These are phyloP conservation scores for Phyllosticta citrichinensis DNA, from an alignment of 2,329 filamentous ascomycete genomes.

Conservation along the genomic window DNA sequence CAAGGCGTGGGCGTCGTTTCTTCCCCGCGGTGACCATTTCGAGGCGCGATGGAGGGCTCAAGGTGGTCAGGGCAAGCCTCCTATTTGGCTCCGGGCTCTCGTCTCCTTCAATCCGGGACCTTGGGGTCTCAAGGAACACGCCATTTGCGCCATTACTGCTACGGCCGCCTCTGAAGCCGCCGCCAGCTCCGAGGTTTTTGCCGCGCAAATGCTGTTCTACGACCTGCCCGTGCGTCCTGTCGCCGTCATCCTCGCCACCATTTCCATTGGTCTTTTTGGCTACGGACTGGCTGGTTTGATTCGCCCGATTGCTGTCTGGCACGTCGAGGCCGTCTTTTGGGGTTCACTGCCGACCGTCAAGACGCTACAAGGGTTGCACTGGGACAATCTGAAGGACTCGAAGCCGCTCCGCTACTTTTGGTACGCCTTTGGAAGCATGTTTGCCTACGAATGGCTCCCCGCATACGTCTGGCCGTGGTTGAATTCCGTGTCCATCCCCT, in stretches of 20 bases:
- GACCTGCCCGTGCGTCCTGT: conserved; percentile 35
- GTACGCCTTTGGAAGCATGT: conserved; percentile 41
- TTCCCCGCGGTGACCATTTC: conserved; percentile 44
- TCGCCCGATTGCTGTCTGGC: conserved; percentile 46
- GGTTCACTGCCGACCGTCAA: conserved; percentile 43
- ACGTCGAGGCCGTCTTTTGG: conserved; percentile 49
- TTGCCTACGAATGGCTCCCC: conserved; percentile 43
- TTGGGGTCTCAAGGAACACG: conserved; percentile 49
- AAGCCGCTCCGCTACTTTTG: conserved; percentile 45
- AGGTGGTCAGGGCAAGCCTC: conserved; percentile 33
- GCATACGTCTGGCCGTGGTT: conserved; percentile 48
- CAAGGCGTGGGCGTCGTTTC: conserved; percentile 36
- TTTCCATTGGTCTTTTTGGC: conserved; percentile 47
- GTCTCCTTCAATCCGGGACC: conserved; percentile 42
- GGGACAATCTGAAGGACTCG: conserved; percentile 40
- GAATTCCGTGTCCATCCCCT: conserved; percentile 46
- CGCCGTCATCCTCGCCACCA: conserved; percentile 40
- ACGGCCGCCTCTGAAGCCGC: conserved; percentile 30
- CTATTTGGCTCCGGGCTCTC: conserved; percentile 31
- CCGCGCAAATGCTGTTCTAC: conserved; percentile 41
- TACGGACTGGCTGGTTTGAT: conserved; percentile 46
- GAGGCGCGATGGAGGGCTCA: conserved; percentile 38
- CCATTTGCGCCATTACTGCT: background rate
- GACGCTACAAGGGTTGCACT: conserved; percentile 45
- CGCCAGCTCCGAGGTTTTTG: conserved; percentile 21